Base-by-base conservation (phyloP, 352 stramenopile species). In the Phytopythium cucurbitacearum region DNA sequence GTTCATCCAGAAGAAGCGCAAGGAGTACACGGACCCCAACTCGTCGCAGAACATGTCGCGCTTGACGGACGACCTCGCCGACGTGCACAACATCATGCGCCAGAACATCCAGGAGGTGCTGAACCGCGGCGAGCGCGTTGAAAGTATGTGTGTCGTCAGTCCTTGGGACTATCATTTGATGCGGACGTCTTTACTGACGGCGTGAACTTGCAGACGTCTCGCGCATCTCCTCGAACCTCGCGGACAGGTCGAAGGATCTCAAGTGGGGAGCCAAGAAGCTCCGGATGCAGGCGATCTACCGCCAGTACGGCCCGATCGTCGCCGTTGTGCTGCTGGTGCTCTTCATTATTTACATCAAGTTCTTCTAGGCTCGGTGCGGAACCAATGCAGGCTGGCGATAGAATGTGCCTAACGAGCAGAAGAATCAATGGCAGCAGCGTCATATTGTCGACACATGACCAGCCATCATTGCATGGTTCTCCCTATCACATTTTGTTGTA, bases 61-160 rank as follows among this genome's bases (percentile, higher is more conserved):
- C 40, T 72, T 99, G 38, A 98, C 98, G 73, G 89, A 98, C 59
- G 97, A 99, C 65, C 79, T 99, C 51, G 91, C 89, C 34, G 97
- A 99, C 59, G 99, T 99, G 73, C 96, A 99, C 75, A 98, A 94
- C 65, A 99, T 99, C 67, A 99, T 99, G 96, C 87, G 91, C 67
- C 97, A 98, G 67, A 99, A 99, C 79, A 98, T 98, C 57, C 87
- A 98, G 61, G 93, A 98, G 60, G 91, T 97, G 60, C 80, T 97
- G 39, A 95, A 95, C 62, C 89, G 89, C 21, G 89, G 89, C 56
- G 89, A 97, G 48, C 75, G 80, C 34, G 85, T 97, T 21, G 85
- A 96, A 48, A 59, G 85, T 93, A 85, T 63, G 69, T 75, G 35
- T 48, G 7, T 12, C 32, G 2, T 21, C 15, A 47, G 13, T 7